Conservation (phyloP, 2,329 filamentous ascomycete genomes). For the Colletotrichum tanaceti region DNA sequence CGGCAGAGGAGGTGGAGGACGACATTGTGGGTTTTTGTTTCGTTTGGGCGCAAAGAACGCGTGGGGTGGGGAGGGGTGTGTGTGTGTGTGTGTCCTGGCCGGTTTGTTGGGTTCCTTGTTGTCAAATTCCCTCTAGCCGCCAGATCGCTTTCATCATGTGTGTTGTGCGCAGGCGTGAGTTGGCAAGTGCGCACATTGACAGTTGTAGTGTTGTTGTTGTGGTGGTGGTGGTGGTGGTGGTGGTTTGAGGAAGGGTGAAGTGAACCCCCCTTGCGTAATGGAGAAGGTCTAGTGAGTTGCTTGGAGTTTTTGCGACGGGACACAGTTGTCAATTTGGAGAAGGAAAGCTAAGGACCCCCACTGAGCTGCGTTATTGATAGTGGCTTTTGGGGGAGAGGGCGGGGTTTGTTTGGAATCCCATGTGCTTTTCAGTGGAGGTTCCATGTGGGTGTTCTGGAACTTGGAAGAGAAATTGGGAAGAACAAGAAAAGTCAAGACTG, state of each 20-base stretch:
- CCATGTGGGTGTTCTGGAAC: constrained; percentile 8
- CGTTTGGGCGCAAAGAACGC: constrained; percentile 4
- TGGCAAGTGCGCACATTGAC: neutral
- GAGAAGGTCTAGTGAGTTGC: neutral
- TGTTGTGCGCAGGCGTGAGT: constrained; percentile 4
- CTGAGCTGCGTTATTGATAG: constrained; percentile 1
- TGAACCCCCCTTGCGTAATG: constrained; percentile 8
- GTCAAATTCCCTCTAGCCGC: neutral
- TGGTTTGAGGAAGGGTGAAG: constrained; percentile 2
- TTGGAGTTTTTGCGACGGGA: constrained; percentile 30
- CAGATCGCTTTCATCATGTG: constrained; percentile 13
- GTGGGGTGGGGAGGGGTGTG: neutral
- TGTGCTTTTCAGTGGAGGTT: constrained; percentile 14
- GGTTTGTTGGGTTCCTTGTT: constrained; percentile 4
- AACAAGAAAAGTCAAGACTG: neutral
- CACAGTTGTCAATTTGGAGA: constrained; percentile 35
- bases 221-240: no score
- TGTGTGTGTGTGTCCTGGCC: neutral
- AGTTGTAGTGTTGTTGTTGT: neutral
- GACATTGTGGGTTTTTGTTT: constrained; percentile 42
- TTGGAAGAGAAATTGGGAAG: neutral
- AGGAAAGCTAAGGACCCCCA: constrained; percentile 1
- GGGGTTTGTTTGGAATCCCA: constrained; percentile 4
- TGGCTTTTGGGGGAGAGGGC: neutral
- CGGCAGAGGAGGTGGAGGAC: constrained; percentile 45